Base-by-base conservation (phyloP, 805 yeast genomes). In the Lipomyces chichibuensis region DNA sequence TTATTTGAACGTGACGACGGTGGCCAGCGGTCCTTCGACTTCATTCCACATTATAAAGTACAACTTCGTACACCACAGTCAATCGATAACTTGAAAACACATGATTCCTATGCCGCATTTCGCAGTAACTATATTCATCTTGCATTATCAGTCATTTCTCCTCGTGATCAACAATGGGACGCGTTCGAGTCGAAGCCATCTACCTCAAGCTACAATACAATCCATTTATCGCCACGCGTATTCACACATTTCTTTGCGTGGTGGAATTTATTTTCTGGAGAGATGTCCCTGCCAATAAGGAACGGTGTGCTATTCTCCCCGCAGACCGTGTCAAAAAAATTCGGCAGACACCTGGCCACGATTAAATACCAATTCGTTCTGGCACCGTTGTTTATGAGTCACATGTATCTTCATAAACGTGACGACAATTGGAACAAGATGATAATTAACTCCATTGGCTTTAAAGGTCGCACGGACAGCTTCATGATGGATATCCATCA, bases 191-290 rank as follows among this genome's bases (percentile, higher is more conserved):
- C 51, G n/a, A 56, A 33, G 55, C 46, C 39, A 11, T 33, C 54
- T 17, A 64, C 75, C 4, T 65, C 64, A 3, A 63, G 69, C 6
- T 87, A 87, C 72, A 94, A 93, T 77, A 82, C 92, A 0, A 83
- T 90, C 57, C 96, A 93, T 75, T 78, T 94, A 62, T 83, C 92
- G 2, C 97, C 97, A 1, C 80, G 80, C 3, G 84, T 88, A 0
- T 82, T 94, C 71, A 75, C 79, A 7, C 89, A 87, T 67, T 92
- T 95, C 79, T 87, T 86, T 74, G 75, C 77, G 3, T 95, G 98
- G 98, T 93, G 97, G 97, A 78, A 79, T 43, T 83, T 90, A 71
- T 94, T 94, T 77, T 84, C 88, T n/a, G 88, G 94, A 32, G 87
- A 88, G 64, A 82, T 89, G 71, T 86, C 92, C 62, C 80, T 93